Conservation (phyloP, 371 early-diverging fungal genomes). For the Mortierella sp. region DNA sequence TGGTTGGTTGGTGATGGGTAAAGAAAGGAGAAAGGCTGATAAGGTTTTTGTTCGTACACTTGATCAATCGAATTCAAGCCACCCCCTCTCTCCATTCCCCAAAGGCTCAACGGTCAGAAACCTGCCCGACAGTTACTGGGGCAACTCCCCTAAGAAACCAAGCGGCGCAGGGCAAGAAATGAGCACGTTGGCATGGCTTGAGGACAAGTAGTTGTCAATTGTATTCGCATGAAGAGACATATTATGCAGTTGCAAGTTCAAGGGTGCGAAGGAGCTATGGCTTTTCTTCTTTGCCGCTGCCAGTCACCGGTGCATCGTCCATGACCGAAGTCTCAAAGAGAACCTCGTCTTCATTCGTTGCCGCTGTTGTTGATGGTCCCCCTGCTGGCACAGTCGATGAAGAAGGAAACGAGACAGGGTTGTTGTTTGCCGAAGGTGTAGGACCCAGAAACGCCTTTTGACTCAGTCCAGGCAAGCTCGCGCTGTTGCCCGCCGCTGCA, state of each 20-base stretch:
- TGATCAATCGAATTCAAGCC: too few species aligned
- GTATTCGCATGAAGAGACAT: not conserved
- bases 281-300: constrained; percentile 22
- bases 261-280: not conserved
- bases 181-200: too few species aligned
- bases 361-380: constrained; percentile 21
- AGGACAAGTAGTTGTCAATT: not conserved
- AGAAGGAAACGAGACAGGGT: not conserved
- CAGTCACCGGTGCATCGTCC: constrained; percentile 9
- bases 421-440: constrained; percentile 20
- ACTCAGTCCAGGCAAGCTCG: constrained; percentile 28
- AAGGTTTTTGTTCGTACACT: not conserved
- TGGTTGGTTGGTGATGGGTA: not conserved
- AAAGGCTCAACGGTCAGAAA: too few species aligned
- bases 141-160: too few species aligned
- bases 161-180: too few species aligned
- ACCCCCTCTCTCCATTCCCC: too few species aligned
- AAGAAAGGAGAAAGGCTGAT: not conserved
- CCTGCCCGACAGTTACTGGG: too few species aligned
- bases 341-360: constrained; percentile 21
- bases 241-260: not conserved
- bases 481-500: constrained; percentile 43
- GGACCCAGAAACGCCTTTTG: constrained; percentile 29
- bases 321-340: constrained; percentile 27
- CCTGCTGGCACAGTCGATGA: constrained; percentile 19